A percentile compares a stretch with the other conserved stretches of the same genome.
Conservation (phyloP, 1,284 basidiomycete genomes). For the Stygiomarasmius scandens region DNA sequence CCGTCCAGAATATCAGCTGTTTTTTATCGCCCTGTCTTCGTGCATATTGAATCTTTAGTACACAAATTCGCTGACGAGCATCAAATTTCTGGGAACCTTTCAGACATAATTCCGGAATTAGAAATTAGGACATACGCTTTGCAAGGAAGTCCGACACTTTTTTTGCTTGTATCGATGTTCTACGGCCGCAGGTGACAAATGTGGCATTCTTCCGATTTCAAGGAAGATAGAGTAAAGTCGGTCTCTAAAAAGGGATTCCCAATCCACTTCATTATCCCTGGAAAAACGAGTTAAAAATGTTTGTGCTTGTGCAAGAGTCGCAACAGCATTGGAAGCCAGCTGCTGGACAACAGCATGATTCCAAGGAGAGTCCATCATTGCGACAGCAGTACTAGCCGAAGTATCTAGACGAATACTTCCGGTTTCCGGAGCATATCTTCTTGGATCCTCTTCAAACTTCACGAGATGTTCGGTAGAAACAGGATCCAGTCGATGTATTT, state of each 20-base stretch:
- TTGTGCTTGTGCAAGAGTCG: too few species aligned
- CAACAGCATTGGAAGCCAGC: background rate
- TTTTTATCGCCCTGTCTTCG: background rate
- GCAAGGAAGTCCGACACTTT: too few species aligned
- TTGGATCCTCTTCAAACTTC: background rate
- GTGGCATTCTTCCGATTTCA: background rate
- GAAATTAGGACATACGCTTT: too few species aligned
- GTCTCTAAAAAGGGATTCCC: background rate
- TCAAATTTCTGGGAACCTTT: too few species aligned
- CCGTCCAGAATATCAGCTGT: background rate
- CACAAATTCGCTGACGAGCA: too few species aligned
- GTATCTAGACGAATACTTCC: background rate
- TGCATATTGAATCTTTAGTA: too few species aligned
- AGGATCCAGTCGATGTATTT: background rate
- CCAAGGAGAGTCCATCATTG: background rate
- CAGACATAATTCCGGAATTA: too few species aligned
- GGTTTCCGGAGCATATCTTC: background rate
- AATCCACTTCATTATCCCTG: background rate
- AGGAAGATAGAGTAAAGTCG: conserved; percentile 2
- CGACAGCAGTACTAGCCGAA: background rate
- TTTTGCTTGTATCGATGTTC: too few species aligned
- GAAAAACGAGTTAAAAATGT: too few species aligned
- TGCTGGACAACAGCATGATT: background rate
- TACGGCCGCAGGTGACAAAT: too few species aligned
- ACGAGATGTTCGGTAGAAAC: background rate